These are phyloP conservation scores for Bolboschoenus planiculmis DNA, from an alignment of 176 grass and related monocot genomes.

Conservation along the genomic window DNA sequence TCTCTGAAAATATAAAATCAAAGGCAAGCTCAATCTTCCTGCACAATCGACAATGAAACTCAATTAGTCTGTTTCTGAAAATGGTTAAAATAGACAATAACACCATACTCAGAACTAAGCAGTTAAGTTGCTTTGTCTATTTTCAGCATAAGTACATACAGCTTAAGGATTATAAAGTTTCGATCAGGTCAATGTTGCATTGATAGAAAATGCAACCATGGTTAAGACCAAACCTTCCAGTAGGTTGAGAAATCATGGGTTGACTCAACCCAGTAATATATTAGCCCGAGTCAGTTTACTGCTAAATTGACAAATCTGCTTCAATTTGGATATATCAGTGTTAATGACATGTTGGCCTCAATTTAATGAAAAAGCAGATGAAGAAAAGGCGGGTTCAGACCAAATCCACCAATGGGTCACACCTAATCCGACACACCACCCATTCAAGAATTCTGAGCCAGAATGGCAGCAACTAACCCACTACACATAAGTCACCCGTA, in stretches of 20 bases:
- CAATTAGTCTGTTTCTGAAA: neutral
- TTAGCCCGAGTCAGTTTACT: neutral
- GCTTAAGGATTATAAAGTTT: neutral
- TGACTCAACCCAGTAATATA: neutral
- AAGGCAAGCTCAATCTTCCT: conserved; percentile 74
- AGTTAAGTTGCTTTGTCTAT: neutral
- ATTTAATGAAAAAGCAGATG: neutral
- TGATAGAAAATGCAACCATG: neutral
- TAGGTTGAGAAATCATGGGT: neutral
- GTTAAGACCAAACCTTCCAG: neutral
- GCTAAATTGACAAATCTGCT: neutral
- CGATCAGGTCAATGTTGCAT: neutral
- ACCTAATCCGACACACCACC: neutral
- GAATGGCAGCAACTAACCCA: neutral
- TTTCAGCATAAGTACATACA: neutral
- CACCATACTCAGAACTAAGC: neutral
- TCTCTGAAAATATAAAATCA: conserved; percentile 38
- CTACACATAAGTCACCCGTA: neutral
- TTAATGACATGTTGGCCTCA: neutral
- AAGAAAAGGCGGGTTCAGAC: neutral
- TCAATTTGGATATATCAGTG: neutral
- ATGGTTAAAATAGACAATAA: neutral
- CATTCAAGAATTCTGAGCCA: neutral
- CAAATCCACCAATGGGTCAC: neutral
- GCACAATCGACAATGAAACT: conserved; percentile 33